These are phyloP conservation scores for Viridothelium virens DNA, from an alignment of 495 filamentous ascomycete genomes.

Conservation along the genomic window DNA sequence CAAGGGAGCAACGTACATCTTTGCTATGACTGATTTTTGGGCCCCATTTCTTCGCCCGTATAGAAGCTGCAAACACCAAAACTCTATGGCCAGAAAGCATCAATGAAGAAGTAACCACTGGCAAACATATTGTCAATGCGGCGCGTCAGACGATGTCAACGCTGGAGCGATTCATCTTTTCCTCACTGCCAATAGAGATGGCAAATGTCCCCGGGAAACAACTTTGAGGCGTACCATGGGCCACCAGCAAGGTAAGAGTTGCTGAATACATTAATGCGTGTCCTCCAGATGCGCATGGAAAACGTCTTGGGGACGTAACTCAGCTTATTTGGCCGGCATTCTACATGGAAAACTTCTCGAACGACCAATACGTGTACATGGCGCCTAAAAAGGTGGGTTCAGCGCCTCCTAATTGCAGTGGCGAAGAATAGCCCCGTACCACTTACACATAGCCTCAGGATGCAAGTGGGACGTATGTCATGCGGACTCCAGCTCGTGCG, in stretches of 20 bases:
- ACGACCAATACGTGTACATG: neutral
- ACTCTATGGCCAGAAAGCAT: constrained; percentile 24
- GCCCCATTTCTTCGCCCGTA: neutral
- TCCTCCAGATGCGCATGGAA: constrained; percentile 49
- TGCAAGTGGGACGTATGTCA: neutral
- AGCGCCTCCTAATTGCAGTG: too few relatives aligned
- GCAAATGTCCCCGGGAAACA: constrained; percentile 18
- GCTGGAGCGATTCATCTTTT: constrained; percentile 44
- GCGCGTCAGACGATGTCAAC: constrained; percentile 41
- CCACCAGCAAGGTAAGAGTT: constrained; percentile 38
- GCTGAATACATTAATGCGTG: constrained; percentile 58
- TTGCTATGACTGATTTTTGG: constrained; percentile 19
- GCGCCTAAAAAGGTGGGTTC: neutral
- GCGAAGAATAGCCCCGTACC: too few relatives aligned
- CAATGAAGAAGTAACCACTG: constrained; percentile 47
- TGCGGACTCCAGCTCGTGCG: neutral
- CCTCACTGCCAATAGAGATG: constrained; percentile 34
- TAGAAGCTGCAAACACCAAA: neutral
- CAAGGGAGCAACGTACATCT: constrained; percentile 46
- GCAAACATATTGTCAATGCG: constrained; percentile 49
- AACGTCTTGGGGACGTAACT: neutral
- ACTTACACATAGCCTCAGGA: neutral
- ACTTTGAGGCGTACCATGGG: neutral
- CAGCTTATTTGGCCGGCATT: neutral
- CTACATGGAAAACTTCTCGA: neutral